Percentiles rank a stretch among this genome's conserved stretches.
Evolutionary conservation across 2,329 filamentous ascomycete species (phyloP).

Genomic region (Colletotrichum acutatum): DNA sequence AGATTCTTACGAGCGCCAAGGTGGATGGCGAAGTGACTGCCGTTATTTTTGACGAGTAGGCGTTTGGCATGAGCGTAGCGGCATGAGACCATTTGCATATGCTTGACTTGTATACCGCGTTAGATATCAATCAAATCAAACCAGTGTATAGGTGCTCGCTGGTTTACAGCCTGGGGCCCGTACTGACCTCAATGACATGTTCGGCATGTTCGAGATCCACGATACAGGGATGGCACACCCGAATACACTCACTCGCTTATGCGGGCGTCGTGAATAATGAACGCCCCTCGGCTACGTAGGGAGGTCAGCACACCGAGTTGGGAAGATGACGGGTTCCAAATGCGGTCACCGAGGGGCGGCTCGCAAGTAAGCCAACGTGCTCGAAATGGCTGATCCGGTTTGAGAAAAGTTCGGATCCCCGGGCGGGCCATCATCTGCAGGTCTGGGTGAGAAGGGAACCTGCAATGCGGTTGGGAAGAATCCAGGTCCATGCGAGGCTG

Average conservation of each 20-base stretch:
- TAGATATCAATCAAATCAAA: not conserved
- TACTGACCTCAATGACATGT: not conserved
- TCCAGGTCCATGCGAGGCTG: not conserved
- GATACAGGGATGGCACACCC: not conserved
- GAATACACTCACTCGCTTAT: not conserved
- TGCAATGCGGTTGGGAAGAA: not conserved
- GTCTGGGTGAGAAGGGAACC: not conserved
- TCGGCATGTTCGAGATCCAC: not conserved
- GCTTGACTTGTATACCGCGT: too few relatives aligned
- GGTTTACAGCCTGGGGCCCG: not conserved
- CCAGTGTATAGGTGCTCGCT: not conserved
- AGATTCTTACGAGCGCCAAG: constrained; percentile 54
- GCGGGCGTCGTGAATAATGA: not conserved
- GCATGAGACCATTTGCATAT: too few relatives aligned
- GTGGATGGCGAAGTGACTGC: constrained; percentile 58
- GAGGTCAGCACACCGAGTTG: not conserved
- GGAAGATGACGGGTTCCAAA: not conserved
- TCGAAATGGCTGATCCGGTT: not conserved
- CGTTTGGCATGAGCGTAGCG: not conserved
- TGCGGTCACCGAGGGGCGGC: not conserved
- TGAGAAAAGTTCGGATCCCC: not conserved
- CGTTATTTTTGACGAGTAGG: constrained; percentile 59
- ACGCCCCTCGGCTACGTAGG: not conserved
- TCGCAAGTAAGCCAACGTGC: not conserved
- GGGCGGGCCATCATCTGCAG: not conserved